Base-by-base conservation (phyloP, 140 eudicot genomes). In the Oenanthe javanica region DNA sequence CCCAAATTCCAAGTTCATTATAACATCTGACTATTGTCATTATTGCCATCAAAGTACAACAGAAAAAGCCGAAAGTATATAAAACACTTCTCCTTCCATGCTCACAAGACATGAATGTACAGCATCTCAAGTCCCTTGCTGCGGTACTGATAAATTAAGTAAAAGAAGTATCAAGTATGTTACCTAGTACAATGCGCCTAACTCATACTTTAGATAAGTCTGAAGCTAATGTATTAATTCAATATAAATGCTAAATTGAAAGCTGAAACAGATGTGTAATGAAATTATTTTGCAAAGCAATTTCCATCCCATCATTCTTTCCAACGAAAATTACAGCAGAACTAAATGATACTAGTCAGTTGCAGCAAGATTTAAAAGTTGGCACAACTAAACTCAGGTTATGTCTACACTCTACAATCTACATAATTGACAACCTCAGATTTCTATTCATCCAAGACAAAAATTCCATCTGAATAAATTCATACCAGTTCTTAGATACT, bases 401-500 rank as follows among this genome's bases (percentile, higher is more conserved):
- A 48, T 23, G 38, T 25, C 45, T 52, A 55, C 46, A 43, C 46
- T 43, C 46, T 43, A 55, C 46, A 43, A 1, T 43, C 46, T 43
- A 43, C 38, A 40, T 40, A 12, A 45, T 48, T 42, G 21, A 43
- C 45, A 4, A 2, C 59, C 4, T 1, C 14, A 47, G n/a, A 31
- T 10, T 27, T 76, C 54, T 48, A 38, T 61, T 8, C 31, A 27
- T 5, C 40, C 42, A 77, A 42, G 27, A 67, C 25, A 67, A 23
- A 43, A 54, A 23, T 42, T 57, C 12, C 31, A 13, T 47, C 43
- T 5, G 27, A 70, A 77, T 31, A 40, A 73, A 80, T 66, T 40
- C 45, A 23, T 80, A 90, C 96, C 96, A 19, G 92, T 90, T 79
- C 90, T 86, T 75, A 86, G 77, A 82, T 88, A 90, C 87, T 90